A percentile compares a stretch with the other conserved stretches of the same genome.
Evolutionary conservation across 352 stramenopile genomes (phyloP).

Genomic region (Pythium utonaiense): DNA sequence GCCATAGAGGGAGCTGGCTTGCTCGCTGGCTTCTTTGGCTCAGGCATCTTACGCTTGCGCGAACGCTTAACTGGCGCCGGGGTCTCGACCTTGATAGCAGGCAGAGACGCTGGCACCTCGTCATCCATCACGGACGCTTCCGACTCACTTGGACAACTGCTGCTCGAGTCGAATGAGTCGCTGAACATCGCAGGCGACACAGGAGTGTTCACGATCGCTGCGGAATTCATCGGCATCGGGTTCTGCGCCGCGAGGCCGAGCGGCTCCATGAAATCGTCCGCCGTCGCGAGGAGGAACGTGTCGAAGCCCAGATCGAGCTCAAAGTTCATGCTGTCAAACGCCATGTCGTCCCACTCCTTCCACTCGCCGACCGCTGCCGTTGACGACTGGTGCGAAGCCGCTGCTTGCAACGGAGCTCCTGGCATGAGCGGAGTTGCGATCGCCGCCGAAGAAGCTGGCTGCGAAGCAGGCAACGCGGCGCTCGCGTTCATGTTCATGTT

Average conservation of each 20-base stretch:
- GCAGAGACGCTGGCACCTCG: conserved; percentile 1
- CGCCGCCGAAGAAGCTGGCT: not conserved
- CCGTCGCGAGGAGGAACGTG: conserved; percentile 50
- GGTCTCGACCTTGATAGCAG: conserved; percentile 6
- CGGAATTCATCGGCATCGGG: conserved; percentile 25
- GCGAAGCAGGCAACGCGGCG: not conserved
- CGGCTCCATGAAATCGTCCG: conserved; percentile 62
- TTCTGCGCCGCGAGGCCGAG: conserved; percentile 23
- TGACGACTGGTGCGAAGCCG: not conserved
- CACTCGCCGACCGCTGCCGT: conserved; percentile 23
- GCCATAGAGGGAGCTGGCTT: conserved; percentile 17
- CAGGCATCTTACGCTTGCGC: conserved; percentile 60
- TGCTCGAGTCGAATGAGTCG: conserved; percentile 18
- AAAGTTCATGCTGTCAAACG: conserved; percentile 37
- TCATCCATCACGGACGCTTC: conserved; percentile 21
- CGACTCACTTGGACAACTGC: conserved; percentile 22
- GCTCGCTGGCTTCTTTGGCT: conserved; percentile 24
- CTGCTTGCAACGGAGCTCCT: not conserved
- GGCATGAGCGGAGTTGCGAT: conserved; percentile 5
- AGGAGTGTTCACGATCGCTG: conserved; percentile 7
- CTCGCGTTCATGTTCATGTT: conserved; percentile 14
- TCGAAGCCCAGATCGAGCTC: conserved; percentile 65
- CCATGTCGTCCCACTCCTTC: conserved; percentile 44
- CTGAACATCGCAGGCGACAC: conserved; percentile 20
- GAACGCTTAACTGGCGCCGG: conserved; percentile 21